Evolutionary conservation across 305 asterid species (phyloP), one percentile per base, ranked within the genome.

Genomic region (Striga hermonthica): DNA sequence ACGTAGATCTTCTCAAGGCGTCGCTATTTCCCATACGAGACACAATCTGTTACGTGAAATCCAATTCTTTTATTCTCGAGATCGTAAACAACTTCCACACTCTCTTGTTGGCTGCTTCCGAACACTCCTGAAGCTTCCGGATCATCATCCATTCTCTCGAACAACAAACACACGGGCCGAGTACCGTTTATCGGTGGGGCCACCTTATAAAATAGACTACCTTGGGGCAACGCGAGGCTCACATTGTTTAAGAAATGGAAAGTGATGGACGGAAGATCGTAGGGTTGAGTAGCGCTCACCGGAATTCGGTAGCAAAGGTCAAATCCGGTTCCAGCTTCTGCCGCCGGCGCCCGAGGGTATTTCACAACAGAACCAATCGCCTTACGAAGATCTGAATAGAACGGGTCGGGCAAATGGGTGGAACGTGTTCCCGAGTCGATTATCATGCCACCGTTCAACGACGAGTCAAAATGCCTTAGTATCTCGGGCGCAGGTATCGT

Each of bases 351-450:
- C 28, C 91, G 79, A 65, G 88, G 84, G 74, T 80, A 74, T 6
- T 65, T 72, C 57, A 86, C 79, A 15, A 49, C 62, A 4, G 81
- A 69, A 63, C 67, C 69, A 16, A 88, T 82, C 14, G 65, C 16
- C 3, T 75, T 72, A 34, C 85, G 69, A 47, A 88, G 84, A 41
- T 82, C 69, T 0, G 91, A 65, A 64, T 86, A 88, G 55, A 82
- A 75, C 35, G 91, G 88, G 60, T 82, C 63, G 0, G 94, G 94
- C 38, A 88, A 60, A 74, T 88, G 96, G 22, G 96, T 88, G 67
- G 84, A 85, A 8, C 89, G 85, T 1, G 96, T 88, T 16, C 96
- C 96, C 0, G 96, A 86, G 76, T 88, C 96, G 15, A 88, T 86
- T 60, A 88, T 73, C 86, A 86, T 81, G 36, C 96, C 96, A 1